Conservation (phyloP, 345 rosid genomes). For the Leavenworthia alabamica region DNA sequence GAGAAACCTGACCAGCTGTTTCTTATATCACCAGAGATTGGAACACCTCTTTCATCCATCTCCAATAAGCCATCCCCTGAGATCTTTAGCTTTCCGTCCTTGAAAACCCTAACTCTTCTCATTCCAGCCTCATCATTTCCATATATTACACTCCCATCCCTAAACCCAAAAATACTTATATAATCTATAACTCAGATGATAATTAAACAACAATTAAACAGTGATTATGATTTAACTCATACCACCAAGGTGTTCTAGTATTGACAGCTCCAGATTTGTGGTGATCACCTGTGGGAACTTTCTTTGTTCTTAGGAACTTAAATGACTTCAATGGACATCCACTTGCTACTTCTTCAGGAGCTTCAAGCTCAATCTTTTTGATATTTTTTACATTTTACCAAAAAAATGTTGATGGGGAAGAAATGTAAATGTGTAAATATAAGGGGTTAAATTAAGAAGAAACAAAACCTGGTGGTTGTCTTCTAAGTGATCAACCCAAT, state of each 20-base stretch:
- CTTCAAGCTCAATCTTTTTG: constrained; percentile 51
- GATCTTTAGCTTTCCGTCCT: constrained; percentile 62
- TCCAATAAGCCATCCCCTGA: constrained; percentile 48
- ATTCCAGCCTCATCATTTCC: constrained; percentile 58
- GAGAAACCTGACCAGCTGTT: constrained; percentile 84
- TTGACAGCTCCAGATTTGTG: constrained; percentile 43
- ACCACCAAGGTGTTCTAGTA: constrained; percentile 86
- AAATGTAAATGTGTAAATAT: not conserved
- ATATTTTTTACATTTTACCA: not conserved
- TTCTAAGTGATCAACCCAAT: constrained; percentile 81
- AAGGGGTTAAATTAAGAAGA: not conserved
- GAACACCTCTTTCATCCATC: constrained; percentile 52
- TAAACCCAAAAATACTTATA: not conserved
- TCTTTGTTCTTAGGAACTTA: constrained; percentile 51
- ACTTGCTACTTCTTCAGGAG: constrained; percentile 45
- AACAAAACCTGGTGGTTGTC: constrained; percentile 50
- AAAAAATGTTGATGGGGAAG: not conserved
- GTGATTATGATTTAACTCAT: constrained; percentile 8
- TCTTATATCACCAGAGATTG: constrained; percentile 70
- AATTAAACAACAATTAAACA: not conserved
- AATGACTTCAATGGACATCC: constrained; percentile 63
- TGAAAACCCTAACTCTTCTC: constrained; percentile 64
- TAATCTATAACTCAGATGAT: not conserved
- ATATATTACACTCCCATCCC: constrained; percentile 81
- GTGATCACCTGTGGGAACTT: constrained; percentile 36